phyloP scores from a whole-genome alignment of 1,284 basidiomycete species.

The Malassezia equina region DNA sequence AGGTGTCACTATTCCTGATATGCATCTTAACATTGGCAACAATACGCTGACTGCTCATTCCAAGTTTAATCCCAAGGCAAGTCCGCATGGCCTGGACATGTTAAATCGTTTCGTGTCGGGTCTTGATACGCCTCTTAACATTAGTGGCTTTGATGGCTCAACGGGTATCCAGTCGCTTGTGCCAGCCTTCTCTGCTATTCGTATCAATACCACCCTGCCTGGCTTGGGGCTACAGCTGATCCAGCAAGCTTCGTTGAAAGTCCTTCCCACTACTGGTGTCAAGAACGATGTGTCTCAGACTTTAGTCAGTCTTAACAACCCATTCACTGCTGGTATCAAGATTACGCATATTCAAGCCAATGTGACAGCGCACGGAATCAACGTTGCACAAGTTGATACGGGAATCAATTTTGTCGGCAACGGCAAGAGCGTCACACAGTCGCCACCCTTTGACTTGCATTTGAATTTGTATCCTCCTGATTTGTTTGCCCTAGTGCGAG shows the following conservation, averaged over 20 bases:
- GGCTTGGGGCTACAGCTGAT: constrained; percentile 58
- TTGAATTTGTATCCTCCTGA: constrained; percentile 65
- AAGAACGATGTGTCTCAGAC: constrained; percentile 61
- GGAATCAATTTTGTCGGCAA: constrained; percentile 55
- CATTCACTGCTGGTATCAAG: constrained; percentile 58
- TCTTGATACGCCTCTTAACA: constrained; percentile 38
- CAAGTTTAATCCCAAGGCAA: constrained; percentile 56
- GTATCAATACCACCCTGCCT: constrained; percentile 58
- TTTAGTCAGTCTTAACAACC: constrained; percentile 59
- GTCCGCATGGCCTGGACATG: constrained; percentile 58
- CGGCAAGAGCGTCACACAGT: constrained; percentile 56
- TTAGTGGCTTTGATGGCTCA: constrained; percentile 56
- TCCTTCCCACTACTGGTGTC: constrained; percentile 60
- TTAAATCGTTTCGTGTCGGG: constrained; percentile 62
- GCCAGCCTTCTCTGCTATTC: constrained; percentile 58
- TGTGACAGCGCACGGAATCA: constrained; percentile 59
- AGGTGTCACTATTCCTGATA: constrained; percentile 26
- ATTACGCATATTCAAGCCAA: constrained; percentile 60
- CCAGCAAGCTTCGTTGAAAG: constrained; percentile 54
- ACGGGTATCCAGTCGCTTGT: constrained; percentile 58
- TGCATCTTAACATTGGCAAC: constrained; percentile 32
- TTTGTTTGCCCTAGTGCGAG: constrained; percentile 62
- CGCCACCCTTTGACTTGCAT: constrained; percentile 57
- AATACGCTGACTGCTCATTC: constrained; percentile 40
- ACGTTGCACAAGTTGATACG: constrained; percentile 59